A percentile compares a stretch with the other conserved stretches of the same genome.
Conservation (phyloP, 1,139 yeast species). For the Suhomyces coccinellae region DNA sequence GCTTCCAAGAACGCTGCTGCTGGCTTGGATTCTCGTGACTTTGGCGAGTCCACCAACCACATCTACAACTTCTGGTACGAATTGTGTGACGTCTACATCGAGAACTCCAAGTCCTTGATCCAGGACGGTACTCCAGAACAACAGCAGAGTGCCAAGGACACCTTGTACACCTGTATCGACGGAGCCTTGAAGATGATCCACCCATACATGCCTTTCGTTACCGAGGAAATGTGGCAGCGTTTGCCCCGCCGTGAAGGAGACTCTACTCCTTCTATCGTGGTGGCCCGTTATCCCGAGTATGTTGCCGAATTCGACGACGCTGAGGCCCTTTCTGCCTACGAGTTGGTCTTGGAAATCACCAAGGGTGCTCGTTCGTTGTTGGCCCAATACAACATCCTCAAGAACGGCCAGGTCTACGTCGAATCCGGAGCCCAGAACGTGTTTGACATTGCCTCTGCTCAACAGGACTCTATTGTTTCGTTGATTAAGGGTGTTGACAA, state of each 20-base stretch:
- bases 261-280: slow-evolving; percentile 66
- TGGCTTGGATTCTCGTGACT: slow-evolving; percentile 79
- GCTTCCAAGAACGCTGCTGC: slow-evolving; percentile 67
- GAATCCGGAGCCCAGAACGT: slow-evolving; percentile 58
- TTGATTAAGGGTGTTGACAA: slow-evolving; percentile 87
- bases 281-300: slow-evolving; percentile 77
- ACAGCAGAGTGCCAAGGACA: slow-evolving; percentile 87
- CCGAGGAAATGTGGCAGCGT: slow-evolving; percentile 99
- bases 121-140: slow-evolving; percentile 87
- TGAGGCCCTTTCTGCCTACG: slow-evolving; percentile 71
- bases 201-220: slow-evolving; percentile 96
- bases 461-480: slow-evolving; percentile 82
- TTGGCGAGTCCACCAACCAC: slow-evolving; percentile 82
- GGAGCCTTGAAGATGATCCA: slow-evolving; percentile 90
- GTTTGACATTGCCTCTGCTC: slow-evolving; percentile 58
- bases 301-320: slow-evolving; percentile 59
- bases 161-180: slow-evolving; percentile 89
- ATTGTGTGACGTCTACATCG: slow-evolving; percentile 96
- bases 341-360: slow-evolving; percentile 79
- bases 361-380: slow-evolving; percentile 90
- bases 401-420: slow-evolving; percentile 82
- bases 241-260: slow-evolving; percentile 85
- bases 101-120: slow-evolving; percentile 90
- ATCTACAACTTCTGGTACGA: slow-evolving; percentile 96
- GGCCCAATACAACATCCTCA: slow-evolving; percentile 83